Base-by-base conservation (phyloP, 2,329 filamentous ascomycete species). In the Aspergillus ruber region DNA sequence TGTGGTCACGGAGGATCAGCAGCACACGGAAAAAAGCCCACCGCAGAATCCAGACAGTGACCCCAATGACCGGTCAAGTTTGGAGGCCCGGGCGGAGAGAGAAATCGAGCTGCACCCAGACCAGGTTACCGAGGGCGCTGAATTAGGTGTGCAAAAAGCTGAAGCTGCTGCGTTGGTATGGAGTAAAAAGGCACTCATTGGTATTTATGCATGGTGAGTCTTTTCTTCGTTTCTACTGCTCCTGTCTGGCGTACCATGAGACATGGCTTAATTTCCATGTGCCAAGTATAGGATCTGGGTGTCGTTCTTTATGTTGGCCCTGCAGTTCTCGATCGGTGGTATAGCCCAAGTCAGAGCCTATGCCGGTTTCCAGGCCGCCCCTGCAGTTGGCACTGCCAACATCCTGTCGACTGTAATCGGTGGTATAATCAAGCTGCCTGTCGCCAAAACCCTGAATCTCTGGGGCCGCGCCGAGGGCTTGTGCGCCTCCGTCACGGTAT, bases 391-490 rank as follows among this genome's bases (percentile, higher is more conserved):
- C 3, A 76, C 79, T 2, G 76, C 79, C 13, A 67, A 68, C 42
- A 77, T 84, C 51, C 68, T 84, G 36, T 68, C 78, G 9, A 74
- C 65, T 47, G 67, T 83, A 39, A 76, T 84, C 27, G 75, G 74
- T 32, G 82, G 79, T 23, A 71, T 82, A 32, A 68, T 77, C 42
- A 81, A 81, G 58, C 70, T 85, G 15, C 77, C 81, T 1, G 69
- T 82, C 18, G 80, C 81, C 47, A 85, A 84, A 61, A 70, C 81
- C 3, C 68, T 85, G 44, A 79, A 85, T 61, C 66, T 82, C 20
- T 85, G 78, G 74, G 82, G 81, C 29, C 79, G 82, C 41, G 73
- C 79, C 0, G 75, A 83, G 57, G 82, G 78, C 15, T 74, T 82
- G 48, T 51, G 74, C 2, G 46, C 80, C 39, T 78, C 77, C 52